A percentile compares a stretch with the other conserved stretches of the same genome.
Conservation (phyloP, 2,329 filamentous ascomycete species). For the Teratosphaeria destructans region DNA sequence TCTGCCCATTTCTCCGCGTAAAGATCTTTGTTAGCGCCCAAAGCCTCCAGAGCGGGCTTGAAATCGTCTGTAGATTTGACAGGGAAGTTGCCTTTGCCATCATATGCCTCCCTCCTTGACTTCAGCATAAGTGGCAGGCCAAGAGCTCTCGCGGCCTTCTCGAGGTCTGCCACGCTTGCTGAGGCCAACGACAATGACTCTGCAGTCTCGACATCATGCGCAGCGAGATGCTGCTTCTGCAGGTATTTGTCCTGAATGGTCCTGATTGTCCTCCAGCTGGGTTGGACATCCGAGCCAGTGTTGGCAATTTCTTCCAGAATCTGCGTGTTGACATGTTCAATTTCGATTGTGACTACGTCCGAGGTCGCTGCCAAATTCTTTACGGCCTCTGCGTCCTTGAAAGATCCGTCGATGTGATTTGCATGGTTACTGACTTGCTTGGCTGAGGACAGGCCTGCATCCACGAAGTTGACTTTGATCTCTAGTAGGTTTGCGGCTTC, state of each 20-base stretch:
- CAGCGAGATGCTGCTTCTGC: constrained; percentile 71
- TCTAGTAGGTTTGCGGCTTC: constrained; percentile 75
- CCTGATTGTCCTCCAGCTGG: constrained; percentile 75
- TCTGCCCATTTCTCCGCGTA: constrained; percentile 87
- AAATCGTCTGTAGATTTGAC: constrained; percentile 51
- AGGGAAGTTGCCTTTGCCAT: constrained; percentile 69
- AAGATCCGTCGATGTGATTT: constrained; percentile 72
- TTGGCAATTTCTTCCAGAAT: constrained; percentile 73
- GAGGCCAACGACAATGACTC: constrained; percentile 56
- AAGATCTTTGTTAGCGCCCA: constrained; percentile 56
- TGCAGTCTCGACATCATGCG: constrained; percentile 60
- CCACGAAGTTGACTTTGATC: constrained; percentile 68
- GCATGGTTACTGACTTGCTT: constrained; percentile 73
- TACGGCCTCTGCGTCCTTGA: constrained; percentile 73
- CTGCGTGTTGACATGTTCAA: constrained; percentile 88
- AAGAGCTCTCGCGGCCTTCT: constrained; percentile 51
- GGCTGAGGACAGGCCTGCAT: constrained; percentile 63
- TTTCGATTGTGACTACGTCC: constrained; percentile 84
- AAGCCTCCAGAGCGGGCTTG: constrained; percentile 54
- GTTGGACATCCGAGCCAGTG: constrained; percentile 55
- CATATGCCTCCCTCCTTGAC: constrained; percentile 79
- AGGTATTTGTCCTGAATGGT: constrained; percentile 89
- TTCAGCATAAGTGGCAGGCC: constrained; percentile 91
- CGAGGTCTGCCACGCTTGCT: constrained; percentile 50
- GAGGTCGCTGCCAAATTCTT: constrained; percentile 64